Evolutionary conservation across 495 filamentous ascomycete species (phyloP), one percentile per base, ranked within the genome.

Genomic region (Penicillium herquei): DNA sequence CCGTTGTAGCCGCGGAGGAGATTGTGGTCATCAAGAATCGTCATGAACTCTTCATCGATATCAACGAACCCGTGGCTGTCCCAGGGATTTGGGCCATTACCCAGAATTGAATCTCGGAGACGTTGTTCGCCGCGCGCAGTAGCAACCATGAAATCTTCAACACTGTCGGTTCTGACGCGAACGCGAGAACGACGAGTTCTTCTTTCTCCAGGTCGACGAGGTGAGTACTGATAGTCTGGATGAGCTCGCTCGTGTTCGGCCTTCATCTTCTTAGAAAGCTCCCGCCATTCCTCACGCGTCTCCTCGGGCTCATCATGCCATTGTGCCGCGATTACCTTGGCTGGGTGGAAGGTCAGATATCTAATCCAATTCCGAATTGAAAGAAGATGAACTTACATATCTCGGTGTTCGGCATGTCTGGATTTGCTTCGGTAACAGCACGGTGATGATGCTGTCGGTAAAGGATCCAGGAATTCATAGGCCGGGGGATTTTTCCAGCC

Each of bases 191-290:
- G 47, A 11, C 78, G 74, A 33, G 72, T 69, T 59, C 78, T 78
- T 42, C 71, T 79, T 52, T 80, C 70, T 16, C 68, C 71, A 9
- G 78, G 71, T 55, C 75, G 78, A 39, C 80, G 74, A 32, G 80
- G 80, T 31, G 68, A 63, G 53, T 76, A 81, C 32, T 78, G 71
- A 52, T 81, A 84, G 14, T 72, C 69, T 8, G 79, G 80, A 53
- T 80, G 65, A 8, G 70, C 61, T n/a, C 61, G 48, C 14, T 64
- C 54, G 51, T 82, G 79, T 52, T 71, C 63, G 9, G 44, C 48
- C 55, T 81, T 81, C 0, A 65, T 52, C 7, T 71, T 54, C 16
- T 75, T 68, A 1, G 80, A 71, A 30, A 71, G 47, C 1, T 37
- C 34, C 17, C 69, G 70, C 57, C 62, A 83, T 3, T 61, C 32